These are phyloP conservation scores for Oehlia diaphana DNA, from an alignment of 192 early-diverging fungal species.

Conservation along the genomic window DNA sequence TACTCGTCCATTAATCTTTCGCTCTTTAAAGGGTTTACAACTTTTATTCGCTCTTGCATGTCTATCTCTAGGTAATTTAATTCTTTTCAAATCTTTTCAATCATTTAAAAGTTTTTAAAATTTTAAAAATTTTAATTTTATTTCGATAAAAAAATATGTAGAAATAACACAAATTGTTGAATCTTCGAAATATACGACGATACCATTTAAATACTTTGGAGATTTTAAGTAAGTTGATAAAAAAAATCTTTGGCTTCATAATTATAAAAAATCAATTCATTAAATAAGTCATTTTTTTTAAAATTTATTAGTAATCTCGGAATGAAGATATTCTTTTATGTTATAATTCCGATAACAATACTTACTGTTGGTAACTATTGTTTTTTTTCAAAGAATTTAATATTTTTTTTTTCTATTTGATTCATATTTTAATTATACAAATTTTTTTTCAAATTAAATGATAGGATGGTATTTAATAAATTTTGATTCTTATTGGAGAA, in stretches of 20 bases:
- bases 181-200: neutral
- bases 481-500: neutral
- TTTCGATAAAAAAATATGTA: neutral
- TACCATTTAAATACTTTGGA: neutral
- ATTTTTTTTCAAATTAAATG: neutral
- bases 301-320: neutral
- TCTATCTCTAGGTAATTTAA: neutral
- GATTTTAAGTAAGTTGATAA: neutral
- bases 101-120: neutral
- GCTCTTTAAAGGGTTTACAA: neutral
- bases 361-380: neutral
- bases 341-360: neutral
- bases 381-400: too few species aligned
- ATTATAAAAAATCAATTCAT: neutral
- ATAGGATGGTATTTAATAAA: conserved; percentile 5
- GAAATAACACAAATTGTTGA: neutral
- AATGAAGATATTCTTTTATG: neutral
- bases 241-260: neutral
- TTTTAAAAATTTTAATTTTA: neutral
- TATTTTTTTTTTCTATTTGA: neutral
- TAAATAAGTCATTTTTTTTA: neutral
- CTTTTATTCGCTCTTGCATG: neutral
- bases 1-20: neutral
- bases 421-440: neutral
- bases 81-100: neutral